These are phyloP conservation scores for Paramecium caudatum DNA, from an alignment of 73 alveolate species.

Conservation along the genomic window DNA sequence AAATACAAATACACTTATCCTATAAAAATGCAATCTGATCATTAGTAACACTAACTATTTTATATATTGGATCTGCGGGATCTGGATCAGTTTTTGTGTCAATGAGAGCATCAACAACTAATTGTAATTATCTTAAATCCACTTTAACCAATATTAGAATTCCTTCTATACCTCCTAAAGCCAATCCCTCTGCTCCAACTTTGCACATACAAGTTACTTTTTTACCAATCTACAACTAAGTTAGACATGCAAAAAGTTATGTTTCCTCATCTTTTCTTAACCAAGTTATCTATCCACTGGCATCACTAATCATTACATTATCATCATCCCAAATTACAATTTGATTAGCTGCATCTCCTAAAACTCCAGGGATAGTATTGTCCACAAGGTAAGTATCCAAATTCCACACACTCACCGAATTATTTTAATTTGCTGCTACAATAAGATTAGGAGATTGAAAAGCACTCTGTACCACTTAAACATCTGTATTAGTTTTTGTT, in stretches of 20 bases:
- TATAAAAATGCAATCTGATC: slow-evolving; percentile 16
- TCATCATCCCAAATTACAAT: slow-evolving; percentile 63
- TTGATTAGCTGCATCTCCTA: not conserved
- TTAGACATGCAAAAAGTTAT: not conserved
- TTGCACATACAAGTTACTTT: slow-evolving; percentile 15
- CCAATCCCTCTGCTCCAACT: slow-evolving; percentile 39
- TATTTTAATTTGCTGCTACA: slow-evolving; percentile 33
- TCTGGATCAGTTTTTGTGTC: not conserved
- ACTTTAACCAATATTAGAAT: not conserved
- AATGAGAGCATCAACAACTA: not conserved
- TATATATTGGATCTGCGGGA: slow-evolving; percentile 15
- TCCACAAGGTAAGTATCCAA: slow-evolving; percentile 20
- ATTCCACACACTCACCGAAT: not conserved
- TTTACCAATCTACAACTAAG: not conserved
- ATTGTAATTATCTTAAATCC: not conserved
- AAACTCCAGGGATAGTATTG: not conserved
- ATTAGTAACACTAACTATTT: not conserved
- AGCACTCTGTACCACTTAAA: slow-evolving; percentile 30
- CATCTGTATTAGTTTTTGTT: not conserved
- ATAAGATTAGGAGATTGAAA: slow-evolving; percentile 21
- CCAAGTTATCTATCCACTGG: slow-evolving; percentile 6
- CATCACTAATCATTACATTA: not conserved
- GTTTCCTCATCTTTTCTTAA: slow-evolving; percentile 45
- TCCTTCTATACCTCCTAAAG: not conserved
- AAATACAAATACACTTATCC: not conserved